Evolutionary conservation across 345 rosid species (phyloP).

Genomic region (Eucalyptus shirleyi): DNA sequence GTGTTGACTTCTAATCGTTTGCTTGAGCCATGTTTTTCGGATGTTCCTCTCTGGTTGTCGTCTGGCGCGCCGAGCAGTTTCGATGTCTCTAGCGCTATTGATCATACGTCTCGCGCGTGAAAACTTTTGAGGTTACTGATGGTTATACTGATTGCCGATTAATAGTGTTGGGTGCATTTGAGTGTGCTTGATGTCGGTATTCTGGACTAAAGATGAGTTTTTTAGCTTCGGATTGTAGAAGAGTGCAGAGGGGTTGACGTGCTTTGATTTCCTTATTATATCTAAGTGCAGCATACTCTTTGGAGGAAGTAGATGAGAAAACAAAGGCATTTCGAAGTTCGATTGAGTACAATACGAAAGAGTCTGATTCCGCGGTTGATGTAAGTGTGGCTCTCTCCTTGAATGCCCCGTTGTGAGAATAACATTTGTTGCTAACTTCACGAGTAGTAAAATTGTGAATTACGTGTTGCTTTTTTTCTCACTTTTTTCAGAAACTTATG

Average conservation of each 20-base stretch:
- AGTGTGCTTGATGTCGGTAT: neutral
- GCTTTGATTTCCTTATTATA: neutral
- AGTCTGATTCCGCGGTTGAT: constrained; percentile 34
- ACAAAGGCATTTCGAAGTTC: constrained; percentile 57
- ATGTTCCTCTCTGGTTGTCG: neutral
- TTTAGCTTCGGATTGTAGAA: neutral
- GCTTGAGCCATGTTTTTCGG: neutral
- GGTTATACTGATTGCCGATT: neutral
- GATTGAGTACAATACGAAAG: constrained; percentile 8
- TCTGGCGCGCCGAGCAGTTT: neutral
- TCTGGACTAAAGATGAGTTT: neutral
- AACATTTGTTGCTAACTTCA: neutral
- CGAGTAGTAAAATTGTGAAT: neutral
- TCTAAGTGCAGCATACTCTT: constrained; percentile 43
- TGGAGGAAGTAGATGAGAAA: constrained; percentile 63
- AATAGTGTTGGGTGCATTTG: neutral
- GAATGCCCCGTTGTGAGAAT: neutral
- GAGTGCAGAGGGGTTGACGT: neutral
- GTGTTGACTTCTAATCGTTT: neutral
- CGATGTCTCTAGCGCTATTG: neutral
- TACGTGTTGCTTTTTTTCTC: neutral
- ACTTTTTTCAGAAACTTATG: neutral
- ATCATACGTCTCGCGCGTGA: neutral
- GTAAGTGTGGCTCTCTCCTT: constrained; percentile 19
- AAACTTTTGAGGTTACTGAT: neutral